Conservation (phyloP, 1,284 basidiomycete species). For the Ustilago crameri region DNA sequence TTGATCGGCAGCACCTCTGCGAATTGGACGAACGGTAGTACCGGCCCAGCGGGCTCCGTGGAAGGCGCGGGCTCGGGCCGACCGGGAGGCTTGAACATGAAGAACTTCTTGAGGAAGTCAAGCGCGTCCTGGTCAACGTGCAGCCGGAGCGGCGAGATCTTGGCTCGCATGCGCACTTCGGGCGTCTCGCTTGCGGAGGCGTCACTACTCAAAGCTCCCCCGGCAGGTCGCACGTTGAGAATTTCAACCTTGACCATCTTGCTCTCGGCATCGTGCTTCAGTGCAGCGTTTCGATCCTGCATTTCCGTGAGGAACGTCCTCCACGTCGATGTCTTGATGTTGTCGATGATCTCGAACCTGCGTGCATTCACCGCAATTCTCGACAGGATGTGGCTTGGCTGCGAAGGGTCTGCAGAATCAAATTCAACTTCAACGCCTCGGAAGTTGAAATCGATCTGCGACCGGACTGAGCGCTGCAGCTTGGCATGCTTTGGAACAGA, state of each 20-base stretch:
- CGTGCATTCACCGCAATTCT: conserved; percentile 41
- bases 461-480: conserved; percentile 80
- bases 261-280: conserved; percentile 84
- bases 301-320: conserved; percentile 85
- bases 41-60: conserved; percentile 4
- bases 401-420: conserved; percentile 45
- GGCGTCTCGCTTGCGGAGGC: conserved; percentile 1
- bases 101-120: conserved; percentile 96
- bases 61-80: conserved; percentile 37
- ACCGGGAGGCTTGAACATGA: conserved; percentile 78
- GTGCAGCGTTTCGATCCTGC: conserved; percentile 28
- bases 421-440: conserved; percentile 73
- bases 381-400: conserved; percentile 41
- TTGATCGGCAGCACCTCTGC: conserved; percentile 85
- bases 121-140: conserved; percentile 98
- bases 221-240: conserved; percentile 61
- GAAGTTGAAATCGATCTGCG: conserved; percentile 87
- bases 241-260: conserved; percentile 92
- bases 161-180: conserved; percentile 79
- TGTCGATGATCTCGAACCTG: conserved; percentile 90
- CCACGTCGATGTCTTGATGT: conserved; percentile 98
- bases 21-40: conserved; percentile 70
- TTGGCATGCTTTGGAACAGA: conserved; percentile 68
- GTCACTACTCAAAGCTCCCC: conserved; percentile 61
- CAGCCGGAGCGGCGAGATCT: conserved; percentile 77